Evolutionary conservation across 148 eudicot genomes (phyloP).

Genomic region (Vaccinium corymbosum): DNA sequence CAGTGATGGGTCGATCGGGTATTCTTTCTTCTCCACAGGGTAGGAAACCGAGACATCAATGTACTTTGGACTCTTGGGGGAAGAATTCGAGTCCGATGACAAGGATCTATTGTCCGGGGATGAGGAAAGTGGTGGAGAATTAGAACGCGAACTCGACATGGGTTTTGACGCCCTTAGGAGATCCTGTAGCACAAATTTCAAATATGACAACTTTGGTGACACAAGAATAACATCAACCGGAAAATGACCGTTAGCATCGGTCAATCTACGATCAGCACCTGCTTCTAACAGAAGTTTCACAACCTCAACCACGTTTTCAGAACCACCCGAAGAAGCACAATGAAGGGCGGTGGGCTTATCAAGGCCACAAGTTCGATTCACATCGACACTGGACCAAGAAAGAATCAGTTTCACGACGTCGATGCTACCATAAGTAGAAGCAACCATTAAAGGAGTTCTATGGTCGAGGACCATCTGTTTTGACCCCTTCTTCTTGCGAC

Average conservation of each 20-base stretch:
- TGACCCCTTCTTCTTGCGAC: constrained; percentile 52
- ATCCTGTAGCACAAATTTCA: constrained; percentile 43
- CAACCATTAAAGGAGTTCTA: constrained; percentile 79
- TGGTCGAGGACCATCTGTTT: constrained; percentile 60
- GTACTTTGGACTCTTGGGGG: constrained; percentile 40
- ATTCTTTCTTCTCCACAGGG: constrained; percentile 53
- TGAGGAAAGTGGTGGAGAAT: constrained; percentile 42
- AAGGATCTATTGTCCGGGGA: constrained; percentile 43
- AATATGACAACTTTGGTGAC: constrained; percentile 38
- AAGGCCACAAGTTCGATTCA: constrained; percentile 49
- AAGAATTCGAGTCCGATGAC: constrained; percentile 43
- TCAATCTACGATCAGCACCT: constrained; percentile 57
- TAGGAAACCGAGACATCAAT: constrained; percentile 27
- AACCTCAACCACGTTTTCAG: constrained; percentile 44
- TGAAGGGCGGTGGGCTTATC: constrained; percentile 73
- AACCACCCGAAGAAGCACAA: constrained; percentile 81
- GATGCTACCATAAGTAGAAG: constrained; percentile 62
- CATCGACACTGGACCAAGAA: constrained; percentile 49
- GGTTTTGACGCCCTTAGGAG: constrained; percentile 36
- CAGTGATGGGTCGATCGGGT: constrained; percentile 72
- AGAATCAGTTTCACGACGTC: constrained; percentile 58
- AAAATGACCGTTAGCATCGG: constrained; percentile 49
- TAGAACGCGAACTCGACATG: constrained; percentile 36
- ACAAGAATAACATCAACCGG: constrained; percentile 57
- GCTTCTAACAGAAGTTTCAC: constrained; percentile 57